Evolutionary conservation across 2,329 filamentous ascomycete genomes (phyloP), one percentile per base, ranked within the genome.

Genomic region (Aschersonia sp.): DNA sequence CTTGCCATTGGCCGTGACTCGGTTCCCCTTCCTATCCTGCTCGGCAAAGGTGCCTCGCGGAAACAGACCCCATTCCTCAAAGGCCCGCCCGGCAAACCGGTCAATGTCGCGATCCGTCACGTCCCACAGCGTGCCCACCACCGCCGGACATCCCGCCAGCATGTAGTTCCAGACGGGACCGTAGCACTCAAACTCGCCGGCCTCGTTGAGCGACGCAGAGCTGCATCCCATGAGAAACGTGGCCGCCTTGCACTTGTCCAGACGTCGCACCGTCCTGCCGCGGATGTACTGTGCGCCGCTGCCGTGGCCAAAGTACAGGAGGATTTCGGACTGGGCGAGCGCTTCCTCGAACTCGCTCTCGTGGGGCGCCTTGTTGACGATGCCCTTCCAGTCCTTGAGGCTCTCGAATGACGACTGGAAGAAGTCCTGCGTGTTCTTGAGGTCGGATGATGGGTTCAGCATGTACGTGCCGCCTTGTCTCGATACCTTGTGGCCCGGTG

Each of bases 21-120:
- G 31, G 40, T 29, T 20, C 2, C 38, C 7, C 55, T 56, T 57
- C 51, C 52, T 59, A 28, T 52, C 54, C 51, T 58, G 53, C 41
- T 64, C 62, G 45, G 62, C 60, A 52, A 70, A 74, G 5, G 70
- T 63, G 50, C 73, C 73, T 63, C 56, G 56, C 1, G 64, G 59
- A 47, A 85, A 69, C 5, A 98, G 63, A 0, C 92, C 92, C 92
- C 92, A 98, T 56, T 84, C 75, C 60, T 92, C 85, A 61, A 95
- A 85, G 3, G 85, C 71, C 30, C 76, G 73, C 35, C 83, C 80
- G 0, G 89, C 85, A 63, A 95, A 94, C 20, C 89, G 84, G 68
- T 98, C 94, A 62, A 96, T 95, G 63, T 98, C 92, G 58, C 86
- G 86, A 62, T 98, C 92, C 7, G 92, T 98, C 45, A 98, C 92